Percentiles rank a stretch among this genome's conserved stretches.
Conservation (phyloP, 2,329 filamentous ascomycete genomes). For the Ophiostoma himal-ulmi region DNA sequence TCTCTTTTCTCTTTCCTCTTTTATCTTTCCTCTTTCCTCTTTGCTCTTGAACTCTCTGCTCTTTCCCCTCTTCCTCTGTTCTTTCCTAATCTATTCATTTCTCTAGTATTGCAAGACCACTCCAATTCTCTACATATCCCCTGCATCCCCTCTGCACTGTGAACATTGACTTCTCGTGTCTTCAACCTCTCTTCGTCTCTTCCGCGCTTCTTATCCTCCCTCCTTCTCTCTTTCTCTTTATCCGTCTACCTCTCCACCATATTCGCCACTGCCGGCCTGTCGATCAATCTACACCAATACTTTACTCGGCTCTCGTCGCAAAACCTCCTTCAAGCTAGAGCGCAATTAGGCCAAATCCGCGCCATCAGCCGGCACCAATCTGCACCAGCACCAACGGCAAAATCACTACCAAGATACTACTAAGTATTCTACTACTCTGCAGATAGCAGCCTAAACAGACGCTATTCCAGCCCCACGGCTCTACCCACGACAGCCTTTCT, state of each 20-base stretch:
- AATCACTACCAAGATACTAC: no score
- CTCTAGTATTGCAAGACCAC: neutral
- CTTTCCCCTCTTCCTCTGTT: neutral
- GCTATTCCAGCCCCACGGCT: neutral
- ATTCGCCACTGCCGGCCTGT: constrained; percentile 6
- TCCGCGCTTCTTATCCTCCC: no score
- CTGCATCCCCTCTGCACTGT: neutral
- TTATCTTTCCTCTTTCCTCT: constrained; percentile 3
- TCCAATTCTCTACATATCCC: constrained; percentile 2
- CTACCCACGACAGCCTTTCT: neutral
- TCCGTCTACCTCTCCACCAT: neutral
- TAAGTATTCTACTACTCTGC: no score
- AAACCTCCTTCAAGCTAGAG: constrained; percentile 3
- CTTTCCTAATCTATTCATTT: constrained; percentile 1
- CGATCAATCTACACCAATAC: constrained; percentile 1
- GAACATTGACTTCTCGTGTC: neutral
- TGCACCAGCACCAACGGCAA: no score
- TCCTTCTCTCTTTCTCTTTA: neutral
- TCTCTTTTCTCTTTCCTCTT: constrained; percentile 7
- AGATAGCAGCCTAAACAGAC: neutral
- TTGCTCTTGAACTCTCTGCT: constrained; percentile 1
- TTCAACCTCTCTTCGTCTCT: neutral
- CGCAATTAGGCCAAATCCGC: neutral
- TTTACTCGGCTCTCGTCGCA: neutral
- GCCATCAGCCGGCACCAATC: neutral